These are phyloP conservation scores for Magnusiomyces suaveolens DNA, from an alignment of 1,139 yeast genomes.

Conservation along the genomic window DNA sequence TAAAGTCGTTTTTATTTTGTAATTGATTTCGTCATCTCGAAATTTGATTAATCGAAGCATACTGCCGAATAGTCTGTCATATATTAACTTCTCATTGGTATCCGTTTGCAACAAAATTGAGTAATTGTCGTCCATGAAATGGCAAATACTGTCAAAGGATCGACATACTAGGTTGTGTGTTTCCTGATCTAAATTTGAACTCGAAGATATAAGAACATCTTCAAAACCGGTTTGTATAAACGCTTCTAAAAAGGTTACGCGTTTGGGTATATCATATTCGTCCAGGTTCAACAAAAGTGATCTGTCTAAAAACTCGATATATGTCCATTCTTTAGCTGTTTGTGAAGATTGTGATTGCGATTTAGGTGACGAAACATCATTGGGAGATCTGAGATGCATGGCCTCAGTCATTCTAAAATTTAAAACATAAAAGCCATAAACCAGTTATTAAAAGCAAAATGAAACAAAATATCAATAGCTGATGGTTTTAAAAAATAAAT, in stretches of 20 bases:
- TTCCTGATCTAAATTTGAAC: background rate
- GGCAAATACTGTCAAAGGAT: background rate
- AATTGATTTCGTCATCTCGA: background rate
- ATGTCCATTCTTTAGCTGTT: background rate
- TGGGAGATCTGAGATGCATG: background rate
- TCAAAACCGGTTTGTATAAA: background rate
- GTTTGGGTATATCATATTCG: background rate
- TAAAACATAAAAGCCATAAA: no score
- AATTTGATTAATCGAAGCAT: background rate
- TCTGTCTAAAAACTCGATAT: background rate
- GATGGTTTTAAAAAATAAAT: no score
- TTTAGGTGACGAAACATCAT: background rate
- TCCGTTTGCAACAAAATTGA: background rate
- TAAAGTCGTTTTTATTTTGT: background rate
- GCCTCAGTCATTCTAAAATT: background rate
- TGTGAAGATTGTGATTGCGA: background rate
- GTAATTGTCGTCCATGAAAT: background rate
- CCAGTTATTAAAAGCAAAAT: no score
- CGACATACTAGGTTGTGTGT: background rate
- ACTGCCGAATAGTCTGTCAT: background rate
- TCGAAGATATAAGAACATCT: background rate
- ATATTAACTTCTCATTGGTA: background rate
- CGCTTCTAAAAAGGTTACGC: background rate
- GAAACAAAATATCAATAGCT: no score
- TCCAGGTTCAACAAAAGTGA: background rate